These are phyloP conservation scores for Eucalyptus curtisii DNA, from an alignment of 345 rosid genomes.

Conservation along the genomic window DNA sequence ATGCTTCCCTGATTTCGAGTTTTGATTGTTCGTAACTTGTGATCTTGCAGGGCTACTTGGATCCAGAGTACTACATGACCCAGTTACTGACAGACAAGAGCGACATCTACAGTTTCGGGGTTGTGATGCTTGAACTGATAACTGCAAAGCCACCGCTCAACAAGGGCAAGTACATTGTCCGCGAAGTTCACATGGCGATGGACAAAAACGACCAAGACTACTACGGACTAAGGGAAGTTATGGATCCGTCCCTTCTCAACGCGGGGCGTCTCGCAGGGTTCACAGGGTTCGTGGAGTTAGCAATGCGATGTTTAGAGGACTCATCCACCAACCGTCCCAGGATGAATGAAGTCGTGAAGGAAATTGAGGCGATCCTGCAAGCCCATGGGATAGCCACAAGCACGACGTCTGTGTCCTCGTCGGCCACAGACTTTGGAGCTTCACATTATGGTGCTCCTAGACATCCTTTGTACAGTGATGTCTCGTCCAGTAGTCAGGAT, in stretches of 20 bases:
- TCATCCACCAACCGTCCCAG: conserved; percentile 9
- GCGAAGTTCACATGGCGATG: not conserved
- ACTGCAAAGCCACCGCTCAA: conserved; percentile 10
- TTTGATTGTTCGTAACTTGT: not conserved
- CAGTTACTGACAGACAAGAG: conserved; percentile 12
- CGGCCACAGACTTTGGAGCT: not conserved
- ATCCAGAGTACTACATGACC: conserved; percentile 17
- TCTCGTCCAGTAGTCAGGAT: not conserved
- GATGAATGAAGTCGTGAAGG: conserved; percentile 19
- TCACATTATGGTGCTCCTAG: not conserved
- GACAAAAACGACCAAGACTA: not conserved
- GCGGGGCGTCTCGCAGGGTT: conserved; percentile 9
- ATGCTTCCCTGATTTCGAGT: not conserved
- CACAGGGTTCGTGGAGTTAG: conserved; percentile 8
- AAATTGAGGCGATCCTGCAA: conserved; percentile 15
- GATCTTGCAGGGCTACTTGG: conserved; percentile 10
- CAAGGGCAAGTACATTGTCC: conserved; percentile 6
- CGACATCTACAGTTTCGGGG: conserved; percentile 18
- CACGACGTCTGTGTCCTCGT: not conserved
- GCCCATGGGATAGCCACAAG: not conserved
- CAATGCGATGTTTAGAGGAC: conserved; percentile 11
- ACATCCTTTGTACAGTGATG: not conserved
- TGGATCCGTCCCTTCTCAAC: not conserved
- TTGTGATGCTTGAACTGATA: conserved; percentile 14
- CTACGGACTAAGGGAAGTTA: not conserved